A percentile compares a stretch with the other conserved stretches of the same genome.
Evolutionary conservation across 768 basidiomycete genomes (phyloP).

Genomic region (Inosperma sp.): DNA sequence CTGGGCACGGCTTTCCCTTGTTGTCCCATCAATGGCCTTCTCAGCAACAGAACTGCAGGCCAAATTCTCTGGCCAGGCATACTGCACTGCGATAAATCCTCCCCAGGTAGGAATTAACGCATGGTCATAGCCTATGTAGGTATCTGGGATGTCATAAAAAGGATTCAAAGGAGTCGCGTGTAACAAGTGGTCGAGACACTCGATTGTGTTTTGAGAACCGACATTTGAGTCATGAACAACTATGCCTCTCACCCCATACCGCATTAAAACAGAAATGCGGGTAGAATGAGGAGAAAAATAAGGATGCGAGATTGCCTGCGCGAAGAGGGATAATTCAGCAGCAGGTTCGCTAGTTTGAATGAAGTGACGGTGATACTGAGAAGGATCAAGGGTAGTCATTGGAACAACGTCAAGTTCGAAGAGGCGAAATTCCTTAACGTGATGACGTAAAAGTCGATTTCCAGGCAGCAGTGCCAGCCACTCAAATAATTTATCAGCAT

Average conservation of each 20-base stretch:
- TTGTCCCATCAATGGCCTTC: neutral
- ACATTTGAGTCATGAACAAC: neutral
- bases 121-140: neutral
- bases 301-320: neutral
- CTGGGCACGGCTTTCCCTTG: no score
- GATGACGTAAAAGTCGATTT: neutral
- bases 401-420: neutral
- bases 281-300: neutral
- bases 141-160: neutral
- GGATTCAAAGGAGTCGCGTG: no score
- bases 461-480: neutral
- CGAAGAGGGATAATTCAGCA: neutral
- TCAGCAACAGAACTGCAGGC: neutral
- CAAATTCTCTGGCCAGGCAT: neutral
- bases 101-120: neutral
- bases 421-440: neutral
- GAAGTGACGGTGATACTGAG: neutral
- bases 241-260: neutral
- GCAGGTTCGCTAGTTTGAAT: neutral
- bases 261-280: neutral
- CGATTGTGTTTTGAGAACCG: neutral
- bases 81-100: neutral
- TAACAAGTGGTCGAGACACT: neutral
- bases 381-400: neutral
- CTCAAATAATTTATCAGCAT: neutral